Conservation (phyloP, 2,329 filamentous ascomycete species). For the Spiromastix sp. region DNA sequence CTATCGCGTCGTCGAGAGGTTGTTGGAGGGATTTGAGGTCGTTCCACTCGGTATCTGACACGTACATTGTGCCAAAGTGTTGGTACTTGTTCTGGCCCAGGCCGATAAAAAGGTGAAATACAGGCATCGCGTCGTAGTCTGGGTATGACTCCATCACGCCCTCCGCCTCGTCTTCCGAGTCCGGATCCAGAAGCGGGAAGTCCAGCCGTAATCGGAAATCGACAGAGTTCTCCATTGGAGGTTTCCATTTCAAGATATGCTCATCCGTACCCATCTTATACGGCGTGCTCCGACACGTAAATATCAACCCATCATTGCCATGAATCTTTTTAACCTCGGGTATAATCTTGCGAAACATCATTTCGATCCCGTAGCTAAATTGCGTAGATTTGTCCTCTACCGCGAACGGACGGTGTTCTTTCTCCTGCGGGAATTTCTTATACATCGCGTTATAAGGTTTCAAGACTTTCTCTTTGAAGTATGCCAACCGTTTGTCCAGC, state of each 20-base stretch:
- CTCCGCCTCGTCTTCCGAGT: constrained; percentile 56
- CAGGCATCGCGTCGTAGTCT: constrained; percentile 73
- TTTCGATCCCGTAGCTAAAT: constrained; percentile 75
- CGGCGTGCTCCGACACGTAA: constrained; percentile 79
- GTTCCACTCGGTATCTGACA: constrained; percentile 76
- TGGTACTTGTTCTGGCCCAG: constrained; percentile 56
- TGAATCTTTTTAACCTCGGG: constrained; percentile 64
- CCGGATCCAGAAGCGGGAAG: constrained; percentile 63
- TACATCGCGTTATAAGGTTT: constrained; percentile 66
- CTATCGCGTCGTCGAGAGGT: constrained; percentile 74
- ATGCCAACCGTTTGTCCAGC: constrained; percentile 79
- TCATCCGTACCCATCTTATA: constrained; percentile 87
- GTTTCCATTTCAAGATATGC: constrained; percentile 97
- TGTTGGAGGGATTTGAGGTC: constrained; percentile 61
- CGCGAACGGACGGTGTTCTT: constrained; percentile 61
- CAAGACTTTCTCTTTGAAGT: constrained; percentile 69
- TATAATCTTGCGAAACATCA: constrained; percentile 84
- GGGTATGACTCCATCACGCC: constrained; percentile 52
- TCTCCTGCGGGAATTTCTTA: constrained; percentile 64
- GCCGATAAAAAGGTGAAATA: constrained; percentile 61
- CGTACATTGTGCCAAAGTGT: constrained; percentile 54
- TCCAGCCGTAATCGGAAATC: constrained; percentile 75
- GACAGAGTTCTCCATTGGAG: constrained; percentile 85
- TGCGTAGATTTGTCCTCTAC: constrained; percentile 86
- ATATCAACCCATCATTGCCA: constrained; percentile 93